Base-by-base conservation (phyloP, 139 green algal genomes). In the Asterochloris sp. region DNA sequence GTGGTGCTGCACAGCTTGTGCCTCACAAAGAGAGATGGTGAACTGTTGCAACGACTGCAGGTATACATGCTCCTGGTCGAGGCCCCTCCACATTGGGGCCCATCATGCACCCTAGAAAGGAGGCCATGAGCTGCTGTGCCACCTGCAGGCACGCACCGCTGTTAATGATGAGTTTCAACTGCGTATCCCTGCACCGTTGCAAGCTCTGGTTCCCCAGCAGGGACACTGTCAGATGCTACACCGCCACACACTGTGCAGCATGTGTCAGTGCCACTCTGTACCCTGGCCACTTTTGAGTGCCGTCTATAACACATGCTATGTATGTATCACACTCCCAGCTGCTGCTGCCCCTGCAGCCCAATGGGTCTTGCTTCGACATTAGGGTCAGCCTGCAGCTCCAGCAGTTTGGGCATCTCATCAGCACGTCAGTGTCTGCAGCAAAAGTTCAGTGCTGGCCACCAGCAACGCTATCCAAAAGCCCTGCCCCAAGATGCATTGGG, bases 131-230 rank as follows among this genome's bases (percentile, higher is more conserved):
- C 38, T 54, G 38, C 38, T 54, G 38, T 54, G 38, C 38, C 38
- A 54, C 38, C 38, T 54, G 38, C 38, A 54, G 38, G 38, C 38
- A 54, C 4, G 38, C 38, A 54, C 38, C 38, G 2, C 38, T 6
- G 2, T 2, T 10, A 54, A 54, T 54, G 38, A 54, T 10, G 38
- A 54, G 2, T 6, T 54, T 54, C 38, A 2, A 54, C 4, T 6
- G 38, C 38, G 4, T 54, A 2, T 54, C 38, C 38, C 38, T 54
- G 2, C 12, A 80, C 60, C 14, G 76, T 47, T 54, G 76, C 76
- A 13, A 17, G n/a, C 68, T 80, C 60, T 69, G 69, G 76, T 27
- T 60, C 76, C 60, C 68, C 76, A 38, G 76, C 60, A 24, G 76
- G 60, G 38, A 54, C 38, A 54, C 76, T 80, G 76, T n/a, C 67